phyloP scores from a whole-genome alignment of 2,329 filamentous ascomycete genomes.

The Coniochaeta hoffmannii region DNA sequence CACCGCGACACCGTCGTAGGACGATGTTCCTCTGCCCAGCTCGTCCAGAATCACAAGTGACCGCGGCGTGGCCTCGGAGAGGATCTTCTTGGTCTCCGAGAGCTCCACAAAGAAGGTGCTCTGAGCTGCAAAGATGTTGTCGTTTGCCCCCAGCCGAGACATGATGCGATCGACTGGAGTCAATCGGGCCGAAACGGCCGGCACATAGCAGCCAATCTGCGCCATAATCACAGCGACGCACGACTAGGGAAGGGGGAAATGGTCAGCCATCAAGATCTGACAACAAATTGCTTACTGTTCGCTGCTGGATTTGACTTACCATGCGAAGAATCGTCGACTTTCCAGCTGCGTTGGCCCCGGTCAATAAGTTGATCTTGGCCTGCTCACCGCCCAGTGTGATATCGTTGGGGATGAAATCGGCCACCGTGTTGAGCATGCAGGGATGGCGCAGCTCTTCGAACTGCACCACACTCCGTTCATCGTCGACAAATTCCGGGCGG shows the following conservation, averaged over 20 bases:
- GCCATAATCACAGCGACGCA: conserved; percentile 97
- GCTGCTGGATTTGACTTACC: conserved; percentile 43
- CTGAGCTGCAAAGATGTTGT: conserved; percentile 98
- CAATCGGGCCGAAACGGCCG: conserved; percentile 71
- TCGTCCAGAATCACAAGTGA: conserved; percentile 96
- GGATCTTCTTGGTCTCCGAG: conserved; percentile 95
- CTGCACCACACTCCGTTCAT: conserved; percentile 79
- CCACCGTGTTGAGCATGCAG: conserved; percentile 82
- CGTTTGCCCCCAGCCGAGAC: conserved; percentile 93
- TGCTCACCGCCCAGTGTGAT: conserved; percentile 74
- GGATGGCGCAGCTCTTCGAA: conserved; percentile 91
- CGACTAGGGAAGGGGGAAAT: conserved; percentile 46
- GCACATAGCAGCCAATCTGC: conserved; percentile 89
- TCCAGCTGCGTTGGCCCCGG: conserved; percentile 92
- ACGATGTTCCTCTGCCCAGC: conserved; percentile 87
- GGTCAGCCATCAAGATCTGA: neutral
- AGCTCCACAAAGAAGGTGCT: conserved; percentile 98
- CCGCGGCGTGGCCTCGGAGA: conserved; percentile 86
- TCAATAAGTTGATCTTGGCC: conserved; percentile 83
- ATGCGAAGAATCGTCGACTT: conserved; percentile 96
- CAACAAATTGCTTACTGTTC: no score
- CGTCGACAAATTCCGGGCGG: conserved; percentile 78
- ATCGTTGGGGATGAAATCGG: conserved; percentile 95
- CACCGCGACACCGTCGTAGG: conserved; percentile 93
- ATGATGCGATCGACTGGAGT: conserved; percentile 97